Evolutionary conservation across 2,329 filamentous ascomycete genomes (phyloP).

Genomic region (Sporothrix mexicana): DNA sequence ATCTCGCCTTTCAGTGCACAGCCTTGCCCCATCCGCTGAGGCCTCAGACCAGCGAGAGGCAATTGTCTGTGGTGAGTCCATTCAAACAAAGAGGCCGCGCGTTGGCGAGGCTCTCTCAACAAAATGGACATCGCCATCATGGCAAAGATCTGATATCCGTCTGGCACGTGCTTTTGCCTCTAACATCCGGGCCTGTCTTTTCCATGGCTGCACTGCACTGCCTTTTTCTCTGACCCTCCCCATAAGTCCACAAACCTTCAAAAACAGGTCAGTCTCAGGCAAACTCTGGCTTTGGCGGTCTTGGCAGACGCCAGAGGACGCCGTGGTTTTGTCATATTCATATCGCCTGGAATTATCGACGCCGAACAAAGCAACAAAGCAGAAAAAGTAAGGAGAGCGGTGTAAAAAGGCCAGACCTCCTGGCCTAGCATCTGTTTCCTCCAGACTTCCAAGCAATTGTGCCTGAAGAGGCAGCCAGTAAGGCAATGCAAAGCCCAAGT

Average conservation of each 20-base stretch:
- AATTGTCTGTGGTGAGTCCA: neutral
- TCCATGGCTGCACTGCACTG: conserved; percentile 23
- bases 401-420: neutral
- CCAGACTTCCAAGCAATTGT: neutral
- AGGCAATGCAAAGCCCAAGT: too few species aligned
- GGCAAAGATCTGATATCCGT: neutral
- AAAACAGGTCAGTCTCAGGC: neutral
- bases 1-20: neutral
- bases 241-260: too few species aligned
- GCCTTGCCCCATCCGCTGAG: conserved; percentile 19
- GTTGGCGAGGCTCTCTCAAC: conserved; percentile 25
- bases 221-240: too few species aligned
- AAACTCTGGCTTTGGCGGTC: neutral
- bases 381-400: neutral
- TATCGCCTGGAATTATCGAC: neutral
- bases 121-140: neutral
- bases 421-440: too few species aligned
- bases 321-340: conserved; percentile 1
- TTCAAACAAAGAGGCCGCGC: conserved; percentile 20
- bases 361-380: neutral
- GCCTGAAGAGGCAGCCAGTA: neutral
- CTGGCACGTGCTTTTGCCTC: neutral
- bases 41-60: neutral
- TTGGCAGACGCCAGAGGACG: conserved; percentile 20
- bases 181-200: neutral